A percentile compares a stretch with the other conserved stretches of the same genome.
These are phyloP conservation scores for Pseudocercospora macadamiae DNA, from an alignment of 2,329 filamentous ascomycete species.

Conservation along the genomic window DNA sequence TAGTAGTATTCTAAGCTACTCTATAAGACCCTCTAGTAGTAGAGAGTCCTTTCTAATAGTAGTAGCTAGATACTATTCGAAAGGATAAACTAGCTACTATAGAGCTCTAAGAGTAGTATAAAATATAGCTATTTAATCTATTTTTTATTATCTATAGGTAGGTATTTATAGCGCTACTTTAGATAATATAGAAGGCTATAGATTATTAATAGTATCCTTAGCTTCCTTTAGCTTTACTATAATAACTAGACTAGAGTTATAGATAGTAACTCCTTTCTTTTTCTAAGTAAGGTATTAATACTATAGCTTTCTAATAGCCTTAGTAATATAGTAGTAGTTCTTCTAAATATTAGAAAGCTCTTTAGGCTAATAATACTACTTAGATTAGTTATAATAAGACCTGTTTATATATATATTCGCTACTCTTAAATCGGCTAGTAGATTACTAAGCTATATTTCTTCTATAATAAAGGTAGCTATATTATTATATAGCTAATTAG, in stretches of 20 bases:
- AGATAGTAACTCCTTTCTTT: background rate
- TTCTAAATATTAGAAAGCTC: too few species aligned
- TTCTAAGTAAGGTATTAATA: background rate
- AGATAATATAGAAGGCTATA: too few species aligned
- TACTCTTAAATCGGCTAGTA: background rate
- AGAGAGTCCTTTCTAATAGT: background rate
- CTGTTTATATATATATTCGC: too few species aligned
- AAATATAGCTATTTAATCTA: background rate
- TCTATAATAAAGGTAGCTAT: background rate
- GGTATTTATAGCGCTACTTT: background rate
- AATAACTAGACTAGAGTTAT: background rate
- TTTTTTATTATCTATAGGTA: background rate
- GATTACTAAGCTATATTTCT: background rate
- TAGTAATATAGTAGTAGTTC: too few species aligned
- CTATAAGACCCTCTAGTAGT: background rate
- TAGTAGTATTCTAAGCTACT: background rate
- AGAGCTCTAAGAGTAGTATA: background rate
- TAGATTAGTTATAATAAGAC: background rate
- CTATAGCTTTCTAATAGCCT: background rate
- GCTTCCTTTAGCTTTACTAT: background rate
- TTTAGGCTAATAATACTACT: background rate
- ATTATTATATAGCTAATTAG: background rate
- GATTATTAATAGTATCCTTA: too few species aligned
- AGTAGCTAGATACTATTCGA: too few species aligned
- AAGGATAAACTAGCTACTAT: too few species aligned